Conservation (phyloP, 164 flowering plant species). For the Paratinospora sagittata region DNA sequence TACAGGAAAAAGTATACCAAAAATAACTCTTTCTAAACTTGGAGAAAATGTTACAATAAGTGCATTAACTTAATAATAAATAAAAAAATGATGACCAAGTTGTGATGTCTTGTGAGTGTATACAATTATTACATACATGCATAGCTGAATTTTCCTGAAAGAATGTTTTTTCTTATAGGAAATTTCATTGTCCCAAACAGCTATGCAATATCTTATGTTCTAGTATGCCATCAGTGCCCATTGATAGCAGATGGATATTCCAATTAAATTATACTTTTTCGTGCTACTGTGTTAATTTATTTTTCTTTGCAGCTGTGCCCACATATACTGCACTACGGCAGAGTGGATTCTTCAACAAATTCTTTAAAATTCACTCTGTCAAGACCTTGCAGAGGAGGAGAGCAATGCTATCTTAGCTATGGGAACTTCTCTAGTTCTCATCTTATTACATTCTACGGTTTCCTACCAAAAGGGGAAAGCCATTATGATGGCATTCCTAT, state of each 20-base stretch:
- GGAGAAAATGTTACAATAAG: no score
- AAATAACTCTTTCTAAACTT: no score
- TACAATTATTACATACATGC: no score
- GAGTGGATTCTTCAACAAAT: constrained; percentile 52
- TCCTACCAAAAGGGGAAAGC: constrained; percentile 66
- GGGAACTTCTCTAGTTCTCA: constrained; percentile 76
- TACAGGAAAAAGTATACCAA: no score
- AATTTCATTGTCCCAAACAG: neutral
- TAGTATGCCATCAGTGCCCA: neutral
- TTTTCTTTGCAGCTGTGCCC: constrained; percentile 52
- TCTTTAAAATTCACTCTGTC: constrained; percentile 62
- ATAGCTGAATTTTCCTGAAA: no score
- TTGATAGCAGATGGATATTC: neutral
- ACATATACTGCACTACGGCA: constrained; percentile 75
- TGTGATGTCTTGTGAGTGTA: no score
- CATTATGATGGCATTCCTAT: constrained; percentile 69
- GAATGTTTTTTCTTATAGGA: neutral
- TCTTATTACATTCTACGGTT: constrained; percentile 83
- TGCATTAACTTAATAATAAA: no score
- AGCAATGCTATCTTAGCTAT: constrained; percentile 78
- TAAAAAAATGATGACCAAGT: no score
- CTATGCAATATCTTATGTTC: no score
- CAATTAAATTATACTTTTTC: neutral
- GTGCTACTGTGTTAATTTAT: constrained; percentile 1
- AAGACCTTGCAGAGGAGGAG: constrained; percentile 67